phyloP scores from a whole-genome alignment of 805 yeast genomes.

The Ascoidea rubescens region DNA sequence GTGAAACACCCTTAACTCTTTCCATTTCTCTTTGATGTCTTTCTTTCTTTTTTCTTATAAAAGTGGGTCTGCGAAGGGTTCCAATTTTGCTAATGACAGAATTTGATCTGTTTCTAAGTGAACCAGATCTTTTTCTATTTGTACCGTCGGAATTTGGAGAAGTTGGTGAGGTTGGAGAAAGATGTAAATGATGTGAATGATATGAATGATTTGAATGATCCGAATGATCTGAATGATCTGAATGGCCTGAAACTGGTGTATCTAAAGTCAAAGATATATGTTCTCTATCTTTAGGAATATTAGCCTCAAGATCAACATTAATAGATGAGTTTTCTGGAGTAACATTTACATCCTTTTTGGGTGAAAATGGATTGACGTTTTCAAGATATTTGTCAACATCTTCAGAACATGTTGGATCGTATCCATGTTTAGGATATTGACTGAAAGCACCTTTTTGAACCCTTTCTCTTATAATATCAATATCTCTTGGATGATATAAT shows the following conservation, averaged over 20 bases:
- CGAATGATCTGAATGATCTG: too few relatives aligned
- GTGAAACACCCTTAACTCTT: neutral
- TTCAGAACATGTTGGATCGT: slow-evolving; percentile 26
- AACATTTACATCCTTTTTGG: too few relatives aligned
- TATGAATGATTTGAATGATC: too few relatives aligned
- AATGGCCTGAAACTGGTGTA: too few relatives aligned
- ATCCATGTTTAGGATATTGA: slow-evolving; percentile 28
- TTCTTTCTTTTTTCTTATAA: neutral
- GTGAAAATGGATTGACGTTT: slow-evolving; percentile 1
- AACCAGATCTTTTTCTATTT: neutral
- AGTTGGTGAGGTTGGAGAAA: neutral
- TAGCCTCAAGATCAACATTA: neutral
- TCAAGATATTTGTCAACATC: slow-evolving; percentile 13
- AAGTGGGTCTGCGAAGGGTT: neutral
- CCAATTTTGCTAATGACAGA: neutral
- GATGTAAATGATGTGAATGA: too few relatives aligned
- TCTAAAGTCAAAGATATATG: too few relatives aligned
- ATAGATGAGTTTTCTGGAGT: neutral
- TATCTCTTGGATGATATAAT: slow-evolving; percentile 47
- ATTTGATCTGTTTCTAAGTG: neutral
- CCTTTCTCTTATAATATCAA: slow-evolving; percentile 58
- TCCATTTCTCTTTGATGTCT: neutral
- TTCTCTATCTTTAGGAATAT: too few relatives aligned
- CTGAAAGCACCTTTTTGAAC: slow-evolving; percentile 38
- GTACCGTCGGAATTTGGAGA: neutral